Conservation (phyloP, 345 rosid species). For the Linum trigynum region DNA sequence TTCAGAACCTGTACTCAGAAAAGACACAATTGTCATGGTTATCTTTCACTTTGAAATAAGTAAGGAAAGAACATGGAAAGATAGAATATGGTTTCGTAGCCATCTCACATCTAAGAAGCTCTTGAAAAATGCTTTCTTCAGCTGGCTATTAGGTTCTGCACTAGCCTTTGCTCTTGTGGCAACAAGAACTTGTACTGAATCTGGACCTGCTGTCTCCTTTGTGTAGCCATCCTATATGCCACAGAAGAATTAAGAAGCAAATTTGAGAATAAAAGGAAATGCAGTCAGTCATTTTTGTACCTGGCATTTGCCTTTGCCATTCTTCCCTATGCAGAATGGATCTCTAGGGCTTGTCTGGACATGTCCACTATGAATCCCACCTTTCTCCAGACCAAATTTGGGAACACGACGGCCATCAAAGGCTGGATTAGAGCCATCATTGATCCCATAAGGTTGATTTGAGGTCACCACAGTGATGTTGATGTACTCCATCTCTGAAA, state of each 20-base stretch:
- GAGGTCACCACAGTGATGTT: constrained; percentile 81
- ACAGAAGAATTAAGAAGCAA: background rate
- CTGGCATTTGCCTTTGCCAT: constrained; percentile 75
- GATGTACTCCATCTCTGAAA: constrained; percentile 80
- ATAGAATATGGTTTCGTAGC: background rate
- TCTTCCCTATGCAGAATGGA: constrained; percentile 45
- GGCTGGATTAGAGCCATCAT: constrained; percentile 76
- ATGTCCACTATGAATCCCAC: constrained; percentile 83
- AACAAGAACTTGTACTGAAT: constrained; percentile 64
- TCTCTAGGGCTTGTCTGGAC: constrained; percentile 65
- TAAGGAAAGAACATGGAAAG: background rate
- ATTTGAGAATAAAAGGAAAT: background rate
- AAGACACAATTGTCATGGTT: background rate
- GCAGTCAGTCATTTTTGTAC: constrained; percentile 20
- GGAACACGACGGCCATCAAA: constrained; percentile 51
- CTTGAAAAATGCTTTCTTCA: constrained; percentile 53
- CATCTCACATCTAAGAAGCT: constrained; percentile 77
- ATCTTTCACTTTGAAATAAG: background rate
- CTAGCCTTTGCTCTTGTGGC: constrained; percentile 65
- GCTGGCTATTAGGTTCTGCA: constrained; percentile 33
- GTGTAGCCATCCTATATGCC: constrained; percentile 70
- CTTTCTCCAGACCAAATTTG: constrained; percentile 43
- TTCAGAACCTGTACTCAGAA: constrained; percentile 48
- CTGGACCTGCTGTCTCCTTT: constrained; percentile 43
- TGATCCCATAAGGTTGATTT: constrained; percentile 56